Evolutionary conservation across 2,329 filamentous ascomycete species (phyloP), one percentile per base, ranked within the genome.

Genomic region (Grosmannia clavigera): DNA sequence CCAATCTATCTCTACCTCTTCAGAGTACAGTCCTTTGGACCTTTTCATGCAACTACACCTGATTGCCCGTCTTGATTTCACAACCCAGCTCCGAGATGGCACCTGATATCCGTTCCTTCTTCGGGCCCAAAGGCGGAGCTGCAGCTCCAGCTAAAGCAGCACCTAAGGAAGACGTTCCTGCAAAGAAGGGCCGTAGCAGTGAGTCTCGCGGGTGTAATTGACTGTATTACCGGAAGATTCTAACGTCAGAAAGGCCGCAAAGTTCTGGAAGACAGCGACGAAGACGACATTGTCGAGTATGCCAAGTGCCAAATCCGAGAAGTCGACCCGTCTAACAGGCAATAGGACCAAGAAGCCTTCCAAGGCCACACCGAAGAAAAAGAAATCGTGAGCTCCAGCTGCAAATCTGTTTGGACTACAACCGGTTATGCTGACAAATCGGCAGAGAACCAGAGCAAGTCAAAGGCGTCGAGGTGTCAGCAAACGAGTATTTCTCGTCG

Each of bases 71-170:
- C 27, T 50, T 5, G 27, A 29, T 43, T 40, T 6, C 38, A 14
- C 4, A 46, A 35, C 27, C 33, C n/a, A 11, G 62, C 31, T 40
- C 27, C 57, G 57, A 66, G 53, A 89, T 89, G 86, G 80, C 85
- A 59, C 70, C 79, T 58, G 87, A 90, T 73, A 90, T 90, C 65
- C 78, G 87, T 67, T 86, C 75, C 69, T 90, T 90, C 72, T 90
- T 90, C 74, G 84, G 85, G 59, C 83, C 83, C 62, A 85, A 85
- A 68, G 77, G 78, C 67, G 75, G 60, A 25, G 60, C 54, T 67
- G 74, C 59, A 33, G 40, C 75, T 58, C 71, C 74, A 25, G 73
- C 72, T 62, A 68, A 73, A 59, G 62, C 72, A 72, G 64, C 67
- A 3, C 64, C 63, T 50, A 63, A 61, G 67, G 69, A 75, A 35